Percentiles rank a stretch among this genome's conserved stretches.
phyloP scores from a whole-genome alignment of 805 yeast genomes.

The Wickerhamiella azymoides region DNA sequence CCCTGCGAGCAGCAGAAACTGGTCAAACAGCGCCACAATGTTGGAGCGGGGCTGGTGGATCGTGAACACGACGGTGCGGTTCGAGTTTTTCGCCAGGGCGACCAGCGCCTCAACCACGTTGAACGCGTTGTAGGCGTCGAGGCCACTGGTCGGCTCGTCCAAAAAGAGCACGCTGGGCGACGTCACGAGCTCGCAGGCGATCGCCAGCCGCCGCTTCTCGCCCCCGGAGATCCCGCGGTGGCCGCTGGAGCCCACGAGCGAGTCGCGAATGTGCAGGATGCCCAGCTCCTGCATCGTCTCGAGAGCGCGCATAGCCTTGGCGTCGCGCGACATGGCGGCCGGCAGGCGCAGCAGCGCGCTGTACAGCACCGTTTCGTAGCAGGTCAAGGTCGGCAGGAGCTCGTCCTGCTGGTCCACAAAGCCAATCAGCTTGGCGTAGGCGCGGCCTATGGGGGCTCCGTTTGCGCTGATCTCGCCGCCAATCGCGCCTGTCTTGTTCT shows the following conservation, averaged over 20 bases:
- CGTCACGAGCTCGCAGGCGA: conserved; percentile 86
- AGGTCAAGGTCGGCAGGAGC: conserved; percentile 82
- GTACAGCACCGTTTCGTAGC: conserved; percentile 85
- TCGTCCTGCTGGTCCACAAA: conserved; percentile 95
- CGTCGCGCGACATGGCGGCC: conserved; percentile 51
- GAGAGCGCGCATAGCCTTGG: conserved; percentile 65
- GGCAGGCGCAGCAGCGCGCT: conserved; percentile 86
- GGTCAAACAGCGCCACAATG: conserved; percentile 82
- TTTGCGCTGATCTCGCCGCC: conserved; percentile 62
- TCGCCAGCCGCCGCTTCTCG: conserved; percentile 81
- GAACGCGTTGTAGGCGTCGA: conserved; percentile 85
- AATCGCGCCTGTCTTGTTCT: conserved; percentile 61
- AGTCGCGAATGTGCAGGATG: conserved; percentile 68
- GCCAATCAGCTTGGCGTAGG: conserved; percentile 40
- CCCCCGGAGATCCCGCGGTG: conserved; percentile 91
- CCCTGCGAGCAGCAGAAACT: conserved; percentile 61
- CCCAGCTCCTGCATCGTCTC: conserved; percentile 80
- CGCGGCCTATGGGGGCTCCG: conserved; percentile 40
- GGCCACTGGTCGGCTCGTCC: conserved; percentile 92
- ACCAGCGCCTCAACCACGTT: conserved; percentile 81
- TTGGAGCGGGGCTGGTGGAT: conserved; percentile 97
- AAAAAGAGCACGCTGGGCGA: conserved; percentile 70
- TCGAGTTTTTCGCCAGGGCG: conserved; percentile 60
- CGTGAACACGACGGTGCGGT: conserved; percentile 80
- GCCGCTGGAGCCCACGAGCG: conserved; percentile 77